phyloP scores from a whole-genome alignment of 345 rosid species.

The Gossypium stocksii region DNA sequence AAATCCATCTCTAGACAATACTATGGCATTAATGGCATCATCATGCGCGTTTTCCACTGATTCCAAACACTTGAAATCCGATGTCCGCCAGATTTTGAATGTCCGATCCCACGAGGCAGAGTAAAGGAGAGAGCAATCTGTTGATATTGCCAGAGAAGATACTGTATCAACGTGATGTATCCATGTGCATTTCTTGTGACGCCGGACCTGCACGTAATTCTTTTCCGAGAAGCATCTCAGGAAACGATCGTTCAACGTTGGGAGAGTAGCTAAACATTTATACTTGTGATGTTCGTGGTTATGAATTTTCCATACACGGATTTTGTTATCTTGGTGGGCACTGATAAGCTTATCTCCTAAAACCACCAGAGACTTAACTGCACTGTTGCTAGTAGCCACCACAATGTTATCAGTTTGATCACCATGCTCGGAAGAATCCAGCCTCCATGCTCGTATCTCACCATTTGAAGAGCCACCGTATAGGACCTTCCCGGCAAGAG shows the following conservation, averaged over 20 bases:
- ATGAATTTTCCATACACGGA: conserved; percentile 58
- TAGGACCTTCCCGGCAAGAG: conserved; percentile 37
- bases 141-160: conserved; percentile 48
- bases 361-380: conserved; percentile 53
- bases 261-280: conserved; percentile 52
- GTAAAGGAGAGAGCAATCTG: conserved; percentile 45
- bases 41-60: conserved; percentile 59
- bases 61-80: conserved; percentile 57
- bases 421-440: conserved; percentile 13
- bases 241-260: conserved; percentile 55
- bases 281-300: conserved; percentile 21
- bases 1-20: conserved; percentile 44
- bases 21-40: conserved; percentile 66
- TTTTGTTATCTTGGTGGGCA: conserved; percentile 75
- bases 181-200: conserved; percentile 75
- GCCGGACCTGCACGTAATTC: conserved; percentile 59
- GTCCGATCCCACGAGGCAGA: conserved; percentile 82
- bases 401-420: conserved; percentile 14
- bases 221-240: conserved; percentile 34
- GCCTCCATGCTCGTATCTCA: conserved; percentile 50
- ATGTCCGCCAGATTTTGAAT: conserved; percentile 64
- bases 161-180: conserved; percentile 74
- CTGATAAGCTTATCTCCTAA: conserved; percentile 46
- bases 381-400: conserved; percentile 33
- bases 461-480: conserved; percentile 51